Conservation (phyloP, 2,329 filamentous ascomycete species). For the Fusarium poae region DNA sequence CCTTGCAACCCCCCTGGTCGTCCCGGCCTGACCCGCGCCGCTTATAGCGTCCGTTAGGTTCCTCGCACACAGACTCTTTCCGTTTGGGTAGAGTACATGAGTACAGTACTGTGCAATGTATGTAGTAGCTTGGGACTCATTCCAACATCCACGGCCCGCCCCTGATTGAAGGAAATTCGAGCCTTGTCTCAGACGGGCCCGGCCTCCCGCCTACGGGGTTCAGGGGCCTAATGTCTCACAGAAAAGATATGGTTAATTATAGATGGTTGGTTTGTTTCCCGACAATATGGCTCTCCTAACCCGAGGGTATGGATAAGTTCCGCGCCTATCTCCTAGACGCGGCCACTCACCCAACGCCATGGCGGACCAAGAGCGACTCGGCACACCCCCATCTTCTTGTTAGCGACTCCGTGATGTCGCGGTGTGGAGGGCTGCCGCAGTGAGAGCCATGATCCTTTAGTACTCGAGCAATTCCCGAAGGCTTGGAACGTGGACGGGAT, state of each 20-base stretch:
- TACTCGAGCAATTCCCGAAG: constrained; percentile 46
- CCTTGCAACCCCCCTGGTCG: constrained; percentile 29
- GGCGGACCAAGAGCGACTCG: constrained; percentile 15
- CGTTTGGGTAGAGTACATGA: constrained; percentile 4
- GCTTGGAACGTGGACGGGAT: constrained; percentile 50
- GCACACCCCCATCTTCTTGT: constrained; percentile 23
- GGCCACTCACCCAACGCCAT: constrained; percentile 20
- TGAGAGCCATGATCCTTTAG: constrained; percentile 21
- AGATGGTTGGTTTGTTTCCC: constrained; percentile 30
- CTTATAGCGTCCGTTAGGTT: constrained; percentile 35
- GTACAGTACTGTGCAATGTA: constrained; percentile 5
- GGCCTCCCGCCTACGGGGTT: constrained; percentile 39
- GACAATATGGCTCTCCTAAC: constrained; percentile 36
- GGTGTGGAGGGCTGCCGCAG: constrained; percentile 31
- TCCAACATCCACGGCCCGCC: constrained; percentile 22
- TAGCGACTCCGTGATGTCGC: constrained; percentile 30
- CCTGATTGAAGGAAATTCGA: constrained; percentile 27
- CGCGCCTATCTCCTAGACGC: constrained; percentile 10
- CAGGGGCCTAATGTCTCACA: constrained; percentile 26
- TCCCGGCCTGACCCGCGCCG: constrained; percentile 33
- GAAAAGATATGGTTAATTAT: constrained; percentile 14
- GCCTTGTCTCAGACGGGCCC: constrained; percentile 35
- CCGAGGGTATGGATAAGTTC: constrained; percentile 30
- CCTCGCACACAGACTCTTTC: constrained; percentile 14
- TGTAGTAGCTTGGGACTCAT: constrained; percentile 9